A percentile compares a stretch with the other conserved stretches of the same genome.
Conservation (phyloP, 1,284 basidiomycete genomes). For the Caloboletus inedulis region DNA sequence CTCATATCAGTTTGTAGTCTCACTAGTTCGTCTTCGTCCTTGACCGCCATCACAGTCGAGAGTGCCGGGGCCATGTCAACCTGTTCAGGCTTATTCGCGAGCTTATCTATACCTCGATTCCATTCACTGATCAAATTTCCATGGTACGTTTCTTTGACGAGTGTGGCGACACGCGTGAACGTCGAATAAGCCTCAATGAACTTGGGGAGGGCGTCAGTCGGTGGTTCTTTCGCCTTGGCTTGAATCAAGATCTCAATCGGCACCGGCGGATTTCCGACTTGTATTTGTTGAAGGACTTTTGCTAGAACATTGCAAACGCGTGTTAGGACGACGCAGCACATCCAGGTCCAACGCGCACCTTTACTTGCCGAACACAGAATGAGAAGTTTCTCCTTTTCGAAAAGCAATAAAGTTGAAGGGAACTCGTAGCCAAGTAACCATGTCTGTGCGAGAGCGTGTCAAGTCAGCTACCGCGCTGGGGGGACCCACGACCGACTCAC, state of each 20-base stretch:
- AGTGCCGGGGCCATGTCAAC: slow-evolving; percentile 78
- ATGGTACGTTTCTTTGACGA: slow-evolving; percentile 74
- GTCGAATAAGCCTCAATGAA: slow-evolving; percentile 58
- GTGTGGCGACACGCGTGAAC: slow-evolving; percentile 60
- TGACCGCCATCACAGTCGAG: slow-evolving; percentile 78
- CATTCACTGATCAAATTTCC: slow-evolving; percentile 84
- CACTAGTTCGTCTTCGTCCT: slow-evolving; percentile 90
- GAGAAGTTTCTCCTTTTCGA: slow-evolving; percentile 71
- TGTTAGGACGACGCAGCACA: slow-evolving; percentile 15
- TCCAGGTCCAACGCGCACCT: slow-evolving; percentile 46
- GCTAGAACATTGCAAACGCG: slow-evolving; percentile 42
- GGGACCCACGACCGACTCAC: slow-evolving; percentile 42
- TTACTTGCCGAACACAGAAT: slow-evolving; percentile 90
- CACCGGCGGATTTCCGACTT: slow-evolving; percentile 50
- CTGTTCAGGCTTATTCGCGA: slow-evolving; percentile 63
- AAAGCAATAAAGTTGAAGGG: slow-evolving; percentile 86
- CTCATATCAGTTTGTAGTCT: slow-evolving; percentile 30
- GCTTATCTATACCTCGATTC: slow-evolving; percentile 57
- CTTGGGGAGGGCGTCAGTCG: slow-evolving; percentile 64
- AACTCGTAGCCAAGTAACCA: slow-evolving; percentile 98
- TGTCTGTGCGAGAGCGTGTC: slow-evolving; percentile 51
- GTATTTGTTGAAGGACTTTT: slow-evolving; percentile 71
- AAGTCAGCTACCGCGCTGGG: slow-evolving; percentile 19
- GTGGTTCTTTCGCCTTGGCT: slow-evolving; percentile 70
- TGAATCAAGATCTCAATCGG: slow-evolving; percentile 67